Percentiles rank a stretch among this genome's conserved stretches.
phyloP scores from a whole-genome alignment of 192 early-diverging fungal genomes.

The Mortierella hygrophila region DNA sequence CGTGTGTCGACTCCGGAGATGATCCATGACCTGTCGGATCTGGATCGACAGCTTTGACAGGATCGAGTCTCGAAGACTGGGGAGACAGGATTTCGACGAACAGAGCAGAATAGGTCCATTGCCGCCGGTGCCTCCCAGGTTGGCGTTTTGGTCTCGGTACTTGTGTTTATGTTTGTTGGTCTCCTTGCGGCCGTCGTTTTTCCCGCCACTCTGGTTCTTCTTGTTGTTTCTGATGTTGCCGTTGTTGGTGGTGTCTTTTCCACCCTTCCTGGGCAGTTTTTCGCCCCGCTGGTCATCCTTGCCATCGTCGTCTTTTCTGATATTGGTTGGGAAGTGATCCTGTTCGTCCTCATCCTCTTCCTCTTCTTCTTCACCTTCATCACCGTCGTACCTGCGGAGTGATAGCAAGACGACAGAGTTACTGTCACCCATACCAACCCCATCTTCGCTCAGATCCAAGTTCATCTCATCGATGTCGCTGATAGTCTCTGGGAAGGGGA shows the following conservation, averaged over 20 bases:
- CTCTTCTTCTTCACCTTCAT: background rate
- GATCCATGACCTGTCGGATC: constrained; percentile 27
- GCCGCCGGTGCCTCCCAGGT: constrained; percentile 18
- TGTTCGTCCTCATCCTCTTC: constrained; percentile 21
- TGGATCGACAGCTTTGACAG: constrained; percentile 28
- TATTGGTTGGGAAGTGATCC: constrained; percentile 13
- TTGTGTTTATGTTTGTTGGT: background rate
- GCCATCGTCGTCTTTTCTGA: background rate
- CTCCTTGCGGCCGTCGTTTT: background rate
- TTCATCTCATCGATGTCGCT: background rate
- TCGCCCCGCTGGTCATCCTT: background rate
- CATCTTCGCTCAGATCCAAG: background rate
- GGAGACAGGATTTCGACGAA: constrained; percentile 26
- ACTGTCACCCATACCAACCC: background rate
- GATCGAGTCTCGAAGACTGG: constrained; percentile 27
- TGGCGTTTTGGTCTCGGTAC: constrained; percentile 13
- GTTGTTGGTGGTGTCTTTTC: background rate
- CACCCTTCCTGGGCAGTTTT: background rate
- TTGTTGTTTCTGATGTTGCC: background rate
- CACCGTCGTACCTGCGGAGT: background rate
- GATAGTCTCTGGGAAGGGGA: background rate
- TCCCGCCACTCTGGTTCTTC: background rate
- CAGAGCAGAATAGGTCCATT: constrained; percentile 38
- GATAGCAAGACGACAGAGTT: background rate
- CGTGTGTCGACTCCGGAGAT: constrained; percentile 16